These are phyloP conservation scores for Cladosporium halotolerans DNA, from an alignment of 2,329 filamentous ascomycete genomes.

Conservation along the genomic window DNA sequence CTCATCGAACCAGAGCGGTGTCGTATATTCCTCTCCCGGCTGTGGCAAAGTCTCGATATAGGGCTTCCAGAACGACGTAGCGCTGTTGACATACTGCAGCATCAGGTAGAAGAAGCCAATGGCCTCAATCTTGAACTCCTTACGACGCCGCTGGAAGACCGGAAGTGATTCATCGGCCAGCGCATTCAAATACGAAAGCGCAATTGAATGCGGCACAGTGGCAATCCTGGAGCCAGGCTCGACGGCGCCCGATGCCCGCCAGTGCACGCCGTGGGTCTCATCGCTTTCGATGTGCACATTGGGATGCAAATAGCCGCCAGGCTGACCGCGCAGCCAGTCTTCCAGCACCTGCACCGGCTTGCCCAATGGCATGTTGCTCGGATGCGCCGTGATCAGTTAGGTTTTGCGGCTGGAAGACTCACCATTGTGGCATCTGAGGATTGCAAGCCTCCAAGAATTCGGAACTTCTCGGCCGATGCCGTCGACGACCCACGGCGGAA, in stretches of 20 bases:
- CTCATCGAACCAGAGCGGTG: conserved; percentile 31
- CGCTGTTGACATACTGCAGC: conserved; percentile 28
- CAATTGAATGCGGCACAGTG: conserved; percentile 28
- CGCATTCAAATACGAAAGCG: conserved; percentile 32
- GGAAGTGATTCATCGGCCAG: conserved; percentile 28
- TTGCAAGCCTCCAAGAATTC: too few relatives aligned
- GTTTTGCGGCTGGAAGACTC: too few relatives aligned
- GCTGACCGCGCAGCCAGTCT: conserved; percentile 26
- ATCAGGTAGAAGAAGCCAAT: conserved; percentile 34
- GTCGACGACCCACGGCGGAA: too few relatives aligned
- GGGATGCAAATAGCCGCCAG: conserved; percentile 26
- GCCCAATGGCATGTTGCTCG: neutral
- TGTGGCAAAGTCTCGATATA: conserved; percentile 31
- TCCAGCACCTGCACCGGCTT: conserved; percentile 17
- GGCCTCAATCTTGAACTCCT: conserved; percentile 24
- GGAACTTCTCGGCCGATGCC: too few relatives aligned
- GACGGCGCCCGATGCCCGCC: conserved; percentile 18
- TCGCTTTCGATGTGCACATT: conserved; percentile 21
- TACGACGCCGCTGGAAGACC: conserved; percentile 23
- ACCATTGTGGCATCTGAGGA: too few relatives aligned
- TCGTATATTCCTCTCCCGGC: conserved; percentile 26
- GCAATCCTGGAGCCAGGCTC: conserved; percentile 18
- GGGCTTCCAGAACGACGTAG: conserved; percentile 32
- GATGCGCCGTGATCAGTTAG: neutral
- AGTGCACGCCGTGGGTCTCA: conserved; percentile 24